These are phyloP conservation scores for Lachancea sp. DNA, from an alignment of 805 yeast species.

Conservation along the genomic window DNA sequence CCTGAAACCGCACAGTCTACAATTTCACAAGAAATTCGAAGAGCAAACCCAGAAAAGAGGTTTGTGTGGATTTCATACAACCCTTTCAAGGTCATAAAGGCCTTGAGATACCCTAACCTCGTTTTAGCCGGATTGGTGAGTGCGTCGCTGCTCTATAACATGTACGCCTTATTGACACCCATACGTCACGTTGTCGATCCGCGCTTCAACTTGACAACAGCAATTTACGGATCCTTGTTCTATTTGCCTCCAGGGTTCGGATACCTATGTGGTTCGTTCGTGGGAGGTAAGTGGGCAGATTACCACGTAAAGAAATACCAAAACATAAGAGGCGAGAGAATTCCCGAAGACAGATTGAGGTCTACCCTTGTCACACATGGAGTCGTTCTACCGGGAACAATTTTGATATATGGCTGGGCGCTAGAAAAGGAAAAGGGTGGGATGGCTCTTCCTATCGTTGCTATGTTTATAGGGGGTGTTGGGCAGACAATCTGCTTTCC, in stretches of 20 bases:
- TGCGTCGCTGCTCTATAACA: constrained; percentile 23
- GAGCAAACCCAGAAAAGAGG: not conserved
- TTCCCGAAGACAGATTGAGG: constrained; percentile 37
- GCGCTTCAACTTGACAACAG: constrained; percentile 42
- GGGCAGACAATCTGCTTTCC: constrained; percentile 50
- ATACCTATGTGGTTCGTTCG: constrained; percentile 41
- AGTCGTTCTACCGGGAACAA: constrained; percentile 31
- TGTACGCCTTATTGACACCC: constrained; percentile 50
- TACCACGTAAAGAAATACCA: constrained; percentile 32
- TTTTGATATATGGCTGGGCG: constrained; percentile 50
- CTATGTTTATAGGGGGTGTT: constrained; percentile 43
- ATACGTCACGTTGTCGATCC: constrained; percentile 52
- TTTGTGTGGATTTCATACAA: constrained; percentile 1
- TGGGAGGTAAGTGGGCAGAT: constrained; percentile 52
- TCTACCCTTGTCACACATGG: constrained; percentile 38
- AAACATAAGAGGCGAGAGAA: not conserved
- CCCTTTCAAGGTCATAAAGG: constrained; percentile 27
- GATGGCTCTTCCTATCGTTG: constrained; percentile 46
- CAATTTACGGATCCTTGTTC: constrained; percentile 46
- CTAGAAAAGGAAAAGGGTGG: constrained; percentile 47
- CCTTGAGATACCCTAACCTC: constrained; percentile 32
- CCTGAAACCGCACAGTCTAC: not conserved
- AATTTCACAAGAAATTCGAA: not conserved
- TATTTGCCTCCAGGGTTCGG: constrained; percentile 56
- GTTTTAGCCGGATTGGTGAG: not conserved